A percentile compares a stretch with the other conserved stretches of the same genome.
These are phyloP conservation scores for Digitaria exilis DNA, from an alignment of 202 grass and related monocot species.

Conservation along the genomic window DNA sequence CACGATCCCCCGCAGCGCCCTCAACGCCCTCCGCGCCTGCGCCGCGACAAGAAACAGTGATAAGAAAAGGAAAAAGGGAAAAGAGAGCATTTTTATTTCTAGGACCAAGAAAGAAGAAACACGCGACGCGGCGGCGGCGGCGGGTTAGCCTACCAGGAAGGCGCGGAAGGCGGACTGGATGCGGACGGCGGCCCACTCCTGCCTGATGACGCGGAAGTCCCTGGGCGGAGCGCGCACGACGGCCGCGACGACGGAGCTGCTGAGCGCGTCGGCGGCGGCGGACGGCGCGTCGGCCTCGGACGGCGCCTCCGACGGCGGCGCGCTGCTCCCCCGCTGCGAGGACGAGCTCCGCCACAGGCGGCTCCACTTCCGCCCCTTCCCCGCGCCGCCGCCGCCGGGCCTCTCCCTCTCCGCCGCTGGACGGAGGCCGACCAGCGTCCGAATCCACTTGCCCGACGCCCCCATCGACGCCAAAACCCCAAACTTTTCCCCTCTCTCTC, in stretches of 20 bases:
- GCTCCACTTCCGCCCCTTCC: conserved; percentile 69
- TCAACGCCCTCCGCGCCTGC: conserved; percentile 79
- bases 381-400: conserved; percentile 4
- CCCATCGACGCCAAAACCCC: conserved; percentile 44
- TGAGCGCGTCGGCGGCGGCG: conserved; percentile 54
- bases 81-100: background rate
- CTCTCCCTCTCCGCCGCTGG: conserved; percentile 46
- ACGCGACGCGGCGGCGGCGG: background rate
- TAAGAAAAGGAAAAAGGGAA: background rate
- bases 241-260: conserved; percentile 55
- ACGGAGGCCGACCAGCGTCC: conserved; percentile 64
- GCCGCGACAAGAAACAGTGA: background rate
- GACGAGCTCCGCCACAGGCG: conserved; percentile 72
- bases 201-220: conserved; percentile 68
- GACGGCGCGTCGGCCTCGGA: conserved; percentile 46
- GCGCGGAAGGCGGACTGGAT: conserved; percentile 89
- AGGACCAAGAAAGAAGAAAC: background rate
- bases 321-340: conserved; percentile 42
- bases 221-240: conserved; percentile 63
- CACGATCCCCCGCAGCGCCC: conserved; percentile 80
- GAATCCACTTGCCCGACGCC: conserved; percentile 79
- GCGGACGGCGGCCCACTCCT: conserved; percentile 72
- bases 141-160: conserved; percentile 52
- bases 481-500: background rate
- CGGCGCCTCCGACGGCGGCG: conserved; percentile 52